phyloP scores from a whole-genome alignment of 208 protist species.

The Leishmania martiniquensis region DNA sequence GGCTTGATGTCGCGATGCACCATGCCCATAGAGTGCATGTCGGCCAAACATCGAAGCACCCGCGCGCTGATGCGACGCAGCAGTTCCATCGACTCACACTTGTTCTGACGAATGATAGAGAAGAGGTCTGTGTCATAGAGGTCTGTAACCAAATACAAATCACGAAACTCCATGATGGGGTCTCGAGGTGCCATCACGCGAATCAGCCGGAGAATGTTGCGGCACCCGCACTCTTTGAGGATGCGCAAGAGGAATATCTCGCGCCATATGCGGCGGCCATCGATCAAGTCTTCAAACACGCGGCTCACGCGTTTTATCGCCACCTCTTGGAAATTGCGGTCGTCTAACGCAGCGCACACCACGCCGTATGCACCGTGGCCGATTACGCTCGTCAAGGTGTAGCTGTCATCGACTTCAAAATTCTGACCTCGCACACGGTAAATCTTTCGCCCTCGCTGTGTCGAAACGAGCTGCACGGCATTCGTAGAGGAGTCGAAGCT shows the following conservation, averaged over 20 bases:
- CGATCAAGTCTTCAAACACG: conserved; percentile 95
- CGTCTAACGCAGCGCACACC: conserved; percentile 85
- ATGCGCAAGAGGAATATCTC: conserved; percentile 95
- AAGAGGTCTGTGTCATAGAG: conserved; percentile 96
- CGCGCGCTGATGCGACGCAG: conserved; percentile 96
- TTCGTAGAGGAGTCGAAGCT: conserved; percentile 48
- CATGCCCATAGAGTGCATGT: conserved; percentile 97
- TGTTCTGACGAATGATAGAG: conserved; percentile 63
- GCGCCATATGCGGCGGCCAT: conserved; percentile 97
- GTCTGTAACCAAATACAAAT: conserved; percentile 91
- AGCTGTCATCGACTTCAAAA: conserved; percentile 90
- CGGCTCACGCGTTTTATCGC: conserved; percentile 98
- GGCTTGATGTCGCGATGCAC: conserved; percentile 97
- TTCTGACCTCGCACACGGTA: conserved; percentile 84
- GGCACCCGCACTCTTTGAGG: conserved; percentile 91
- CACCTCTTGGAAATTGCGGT: conserved; percentile 82
- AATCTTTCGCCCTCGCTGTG: conserved; percentile 81
- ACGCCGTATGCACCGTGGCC: conserved; percentile 92
- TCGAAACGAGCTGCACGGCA: conserved; percentile 71
- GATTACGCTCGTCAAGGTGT: conserved; percentile 86
- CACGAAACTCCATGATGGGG: conserved; percentile 71
- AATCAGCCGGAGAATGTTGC: conserved; percentile 90
- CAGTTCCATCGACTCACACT: conserved; percentile 69
- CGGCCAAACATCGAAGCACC: conserved; percentile 94
- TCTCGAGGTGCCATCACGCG: conserved; percentile 78